Evolutionary conservation across 2,329 filamentous ascomycete genomes (phyloP), one percentile per base, ranked within the genome.

Genomic region (Leptodontidium sp.): DNA sequence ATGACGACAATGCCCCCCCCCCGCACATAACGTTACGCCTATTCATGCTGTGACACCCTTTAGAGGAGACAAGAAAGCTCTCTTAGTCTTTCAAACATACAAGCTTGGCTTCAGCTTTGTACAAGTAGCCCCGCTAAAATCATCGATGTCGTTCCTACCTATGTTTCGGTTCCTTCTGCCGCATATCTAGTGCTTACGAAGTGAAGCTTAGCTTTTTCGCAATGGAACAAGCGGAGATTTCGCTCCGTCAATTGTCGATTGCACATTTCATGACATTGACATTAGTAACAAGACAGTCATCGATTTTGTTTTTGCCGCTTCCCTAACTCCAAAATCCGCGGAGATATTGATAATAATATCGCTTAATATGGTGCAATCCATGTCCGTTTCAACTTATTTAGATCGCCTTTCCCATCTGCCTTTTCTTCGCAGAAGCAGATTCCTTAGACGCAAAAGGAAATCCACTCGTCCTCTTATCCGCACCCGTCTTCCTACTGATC

Each of bases 401-500:
- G 1, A 68, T 66, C 21, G 68, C 71, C 64, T 75, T 74, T 17
- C 68, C 66, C 68, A 72, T 45, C 58, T 73, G 67, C 64, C 72
- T 77, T 71, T 78, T 78, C 70, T 72, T 75, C 40, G 71, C 69
- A 24, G 68, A 66, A 12, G 76, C 77, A 45, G 78, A 77, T 77
- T 87, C 85, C 5, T 74, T 75, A 73, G 92, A 91, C 72, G 82
- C 82, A 77, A 92, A 91, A 2, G 90, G 90, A 73, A 88, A 92
- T 12, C 87, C 88, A 68, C 84, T 84, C 32, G 85, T 90, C 76
- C 89, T 82, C 83, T 91, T 91, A 76, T 91, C 90, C 43, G 86
- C 87, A 0, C 89, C 89, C 1, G 88, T 91, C 79, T 84, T 87
- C 76, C 85, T 84, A 75, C 85, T 88, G 65, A 91, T 87, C 70